Evolutionary conservation across 768 basidiomycete genomes (phyloP).

Genomic region (Tricholomella constricta): DNA sequence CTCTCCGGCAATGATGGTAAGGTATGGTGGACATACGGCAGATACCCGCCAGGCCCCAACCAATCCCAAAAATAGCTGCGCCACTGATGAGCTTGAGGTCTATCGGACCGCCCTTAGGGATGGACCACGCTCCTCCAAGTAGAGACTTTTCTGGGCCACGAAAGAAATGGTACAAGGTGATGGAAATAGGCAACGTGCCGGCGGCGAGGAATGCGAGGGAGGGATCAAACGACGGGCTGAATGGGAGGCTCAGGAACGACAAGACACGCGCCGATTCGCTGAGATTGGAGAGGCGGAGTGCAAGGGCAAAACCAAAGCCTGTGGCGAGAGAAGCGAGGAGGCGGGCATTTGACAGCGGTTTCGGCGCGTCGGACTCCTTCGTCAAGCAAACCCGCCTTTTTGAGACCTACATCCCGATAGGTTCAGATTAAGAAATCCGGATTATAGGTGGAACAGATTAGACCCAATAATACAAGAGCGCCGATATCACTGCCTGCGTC

Average conservation of each 20-base stretch:
- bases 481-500: slow-evolving; percentile 36
- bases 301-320: slow-evolving; percentile 52
- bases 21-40: slow-evolving; percentile 50
- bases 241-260: slow-evolving; percentile 53
- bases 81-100: slow-evolving; percentile 51
- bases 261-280: slow-evolving; percentile 50
- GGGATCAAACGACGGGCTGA: slow-evolving; percentile 53
- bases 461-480: slow-evolving; percentile 33
- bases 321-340: slow-evolving; percentile 43
- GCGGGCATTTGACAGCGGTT: slow-evolving; percentile 30
- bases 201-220: slow-evolving; percentile 55
- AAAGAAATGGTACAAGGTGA: slow-evolving; percentile 45
- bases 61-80: slow-evolving; percentile 58
- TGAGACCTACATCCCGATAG: slow-evolving; percentile 2
- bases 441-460: slow-evolving; percentile 23
- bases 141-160: slow-evolving; percentile 39
- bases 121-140: slow-evolving; percentile 46
- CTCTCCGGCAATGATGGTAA: slow-evolving; percentile 2
- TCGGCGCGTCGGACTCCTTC: slow-evolving; percentile 1
- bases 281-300: slow-evolving; percentile 55
- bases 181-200: slow-evolving; percentile 50
- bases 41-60: slow-evolving; percentile 62
- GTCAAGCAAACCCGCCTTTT: slow-evolving; percentile 4
- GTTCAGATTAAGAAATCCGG: neutral
- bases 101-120: slow-evolving; percentile 41